Base-by-base conservation (phyloP, 1,139 yeast species). In the Yamadazyma mexicana region DNA sequence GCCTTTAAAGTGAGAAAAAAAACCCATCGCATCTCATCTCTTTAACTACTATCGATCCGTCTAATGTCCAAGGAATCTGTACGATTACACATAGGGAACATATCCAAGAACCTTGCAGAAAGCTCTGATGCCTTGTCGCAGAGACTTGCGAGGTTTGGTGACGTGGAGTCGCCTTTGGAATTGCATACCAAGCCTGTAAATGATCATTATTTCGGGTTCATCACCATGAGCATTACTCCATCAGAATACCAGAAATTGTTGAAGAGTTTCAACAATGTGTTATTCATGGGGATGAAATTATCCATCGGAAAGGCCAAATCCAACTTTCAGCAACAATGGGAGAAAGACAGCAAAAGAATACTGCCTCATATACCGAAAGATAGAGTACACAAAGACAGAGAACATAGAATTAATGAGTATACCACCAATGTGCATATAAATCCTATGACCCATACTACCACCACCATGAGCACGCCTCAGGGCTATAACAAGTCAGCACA, bases 231-330 rank as follows among this genome's bases (percentile, higher is more conserved):
- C 9, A 59, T 82, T n/a, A 62, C 72, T 0, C 65, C 70, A 7
- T 64, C 65, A 14, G 61, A 69, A 22, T 74, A 69, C 43, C 65
- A 62, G 1, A 74, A 75, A 34, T 62, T 91, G 43, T 74, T 75
- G 44, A 58, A 64, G 5, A 66, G 84, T 1, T 73, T 87, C 45
- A 75, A 87, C 56, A 94, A 91, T 17, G 77, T 83, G 1, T 73
- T 74, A 30, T 91, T 75, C 59, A 87, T 86, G 74, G 96, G 95
- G 1, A 71, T 82, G 36, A 79, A 75, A 44, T 62, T 91, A 30
- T 65, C 69, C 1, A 64, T 91, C 5, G 78, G 73, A 33, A 54
- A 52, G 33, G 82, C 83, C 17, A 68, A 64, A 35, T 59, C 64
- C 4, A 47, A 49, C 5, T 71, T 50, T 44, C 42, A 61, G 18